phyloP scores from a whole-genome alignment of 2,329 filamentous ascomycete species.

The Diaporthe vexans region DNA sequence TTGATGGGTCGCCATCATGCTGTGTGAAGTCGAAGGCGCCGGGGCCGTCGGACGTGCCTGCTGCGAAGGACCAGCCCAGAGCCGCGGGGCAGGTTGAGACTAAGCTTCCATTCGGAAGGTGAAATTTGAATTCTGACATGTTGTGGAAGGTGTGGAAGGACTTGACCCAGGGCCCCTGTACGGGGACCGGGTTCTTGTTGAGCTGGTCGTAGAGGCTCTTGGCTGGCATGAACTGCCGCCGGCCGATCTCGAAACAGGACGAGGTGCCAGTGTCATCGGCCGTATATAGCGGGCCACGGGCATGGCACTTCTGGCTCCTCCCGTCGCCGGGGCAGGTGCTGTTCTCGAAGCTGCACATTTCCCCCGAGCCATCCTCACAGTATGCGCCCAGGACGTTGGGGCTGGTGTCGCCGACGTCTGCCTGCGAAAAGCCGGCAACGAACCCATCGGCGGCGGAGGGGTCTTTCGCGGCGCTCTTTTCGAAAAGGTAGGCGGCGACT shows the following conservation, averaged over 20 bases:
- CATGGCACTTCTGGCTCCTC: conserved; percentile 79
- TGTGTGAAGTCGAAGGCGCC: conserved; percentile 96
- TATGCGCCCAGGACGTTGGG: conserved; percentile 90
- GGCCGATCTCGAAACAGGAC: conserved; percentile 82
- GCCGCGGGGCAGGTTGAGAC: conserved; percentile 87
- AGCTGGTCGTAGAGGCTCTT: conserved; percentile 66
- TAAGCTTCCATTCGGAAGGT: conserved; percentile 77
- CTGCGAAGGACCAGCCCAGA: conserved; percentile 92
- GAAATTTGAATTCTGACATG: conserved; percentile 82
- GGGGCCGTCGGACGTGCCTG: conserved; percentile 91
- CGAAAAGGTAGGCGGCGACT: conserved; percentile 87
- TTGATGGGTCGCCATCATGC: conserved; percentile 79
- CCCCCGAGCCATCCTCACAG: conserved; percentile 86
- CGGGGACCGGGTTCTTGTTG: conserved; percentile 59
- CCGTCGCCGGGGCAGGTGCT: conserved; percentile 82
- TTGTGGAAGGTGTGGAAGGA: conserved; percentile 90
- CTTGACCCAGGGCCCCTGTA: conserved; percentile 77
- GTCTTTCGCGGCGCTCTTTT: conserved; percentile 73
- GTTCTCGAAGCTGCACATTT: conserved; percentile 81
- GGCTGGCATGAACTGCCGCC: conserved; percentile 72
- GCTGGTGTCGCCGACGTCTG: conserved; percentile 91
- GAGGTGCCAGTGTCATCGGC: conserved; percentile 78
- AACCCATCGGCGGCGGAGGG: conserved; percentile 74
- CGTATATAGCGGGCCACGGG: conserved; percentile 78
- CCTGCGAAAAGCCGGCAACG: conserved; percentile 92